These are phyloP conservation scores for Pholiota adiposa DNA, from an alignment of 1,284 basidiomycete species.

Conservation along the genomic window DNA sequence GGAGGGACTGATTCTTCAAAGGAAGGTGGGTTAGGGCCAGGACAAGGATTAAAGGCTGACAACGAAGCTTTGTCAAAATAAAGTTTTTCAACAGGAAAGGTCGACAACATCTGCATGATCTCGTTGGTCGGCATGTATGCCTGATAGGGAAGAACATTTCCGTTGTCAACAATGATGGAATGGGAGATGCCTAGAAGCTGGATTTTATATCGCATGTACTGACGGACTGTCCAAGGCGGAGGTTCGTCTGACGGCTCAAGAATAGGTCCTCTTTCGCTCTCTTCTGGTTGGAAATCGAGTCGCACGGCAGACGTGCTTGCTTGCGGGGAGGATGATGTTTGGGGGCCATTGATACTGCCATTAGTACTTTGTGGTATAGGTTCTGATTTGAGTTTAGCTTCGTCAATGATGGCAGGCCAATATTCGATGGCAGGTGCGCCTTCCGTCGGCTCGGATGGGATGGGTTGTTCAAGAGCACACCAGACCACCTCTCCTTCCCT, in stretches of 20 bases:
- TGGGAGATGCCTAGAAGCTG: conserved; percentile 62
- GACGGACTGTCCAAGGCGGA: conserved; percentile 59
- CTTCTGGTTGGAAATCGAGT: conserved; percentile 2
- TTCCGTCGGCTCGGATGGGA: conserved; percentile 40
- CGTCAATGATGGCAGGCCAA: conserved; percentile 76
- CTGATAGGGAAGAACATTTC: conserved; percentile 71
- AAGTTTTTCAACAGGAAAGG: conserved; percentile 48
- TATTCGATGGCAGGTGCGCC: conserved; percentile 52
- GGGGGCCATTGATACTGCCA: neutral
- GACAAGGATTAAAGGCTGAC: conserved; percentile 54
- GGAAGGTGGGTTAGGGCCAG: conserved; percentile 26
- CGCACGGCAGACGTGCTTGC: conserved; percentile 16
- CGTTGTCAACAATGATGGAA: conserved; percentile 50
- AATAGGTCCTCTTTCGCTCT: conserved; percentile 20
- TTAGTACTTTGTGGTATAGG: conserved; percentile 25
- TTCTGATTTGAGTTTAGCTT: conserved; percentile 50
- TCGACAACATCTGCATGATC: conserved; percentile 52
- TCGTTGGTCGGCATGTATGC: conserved; percentile 57
- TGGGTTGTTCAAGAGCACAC: conserved; percentile 62
- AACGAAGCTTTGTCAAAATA: conserved; percentile 45
- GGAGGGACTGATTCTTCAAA: conserved; percentile 56
- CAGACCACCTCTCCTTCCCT: conserved; percentile 76
- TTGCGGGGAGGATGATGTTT: conserved; percentile 4
- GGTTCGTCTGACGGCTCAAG: conserved; percentile 19
- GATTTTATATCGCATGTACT: conserved; percentile 63